phyloP scores from a whole-genome alignment of 768 basidiomycete species.

The Leucosporidium yakuticum region DNA sequence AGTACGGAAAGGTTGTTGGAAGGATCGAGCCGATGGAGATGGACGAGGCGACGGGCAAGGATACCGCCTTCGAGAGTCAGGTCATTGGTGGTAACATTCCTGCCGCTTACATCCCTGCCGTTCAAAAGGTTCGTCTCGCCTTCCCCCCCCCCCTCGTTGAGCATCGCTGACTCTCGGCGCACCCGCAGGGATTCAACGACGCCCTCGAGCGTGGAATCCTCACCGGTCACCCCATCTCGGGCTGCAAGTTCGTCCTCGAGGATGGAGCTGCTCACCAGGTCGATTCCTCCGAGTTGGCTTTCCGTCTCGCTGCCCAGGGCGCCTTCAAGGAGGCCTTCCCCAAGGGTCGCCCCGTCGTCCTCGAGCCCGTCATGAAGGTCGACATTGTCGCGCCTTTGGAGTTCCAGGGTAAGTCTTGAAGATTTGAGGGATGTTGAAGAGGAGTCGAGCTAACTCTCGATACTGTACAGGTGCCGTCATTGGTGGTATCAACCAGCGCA shows the following conservation, averaged over 20 bases:
- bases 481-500: constrained; percentile 82
- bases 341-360: constrained; percentile 67
- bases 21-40: constrained; percentile 81
- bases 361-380: constrained; percentile 98
- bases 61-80: constrained; percentile 67
- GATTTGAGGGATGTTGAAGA: neutral
- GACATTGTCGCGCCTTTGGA: constrained; percentile 93
- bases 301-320: constrained; percentile 80
- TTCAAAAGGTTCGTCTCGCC: constrained; percentile 64
- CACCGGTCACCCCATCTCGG: constrained; percentile 78
- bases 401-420: constrained; percentile 59
- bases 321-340: constrained; percentile 87
- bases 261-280: constrained; percentile 90
- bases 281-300: constrained; percentile 94
- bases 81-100: constrained; percentile 93
- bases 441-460: neutral
- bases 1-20: constrained; percentile 89
- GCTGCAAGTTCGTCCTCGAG: constrained; percentile 76
- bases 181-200: constrained; percentile 81
- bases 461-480: constrained; percentile 65
- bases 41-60: constrained; percentile 68
- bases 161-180: constrained; percentile 1
- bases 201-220: constrained; percentile 85
- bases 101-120: constrained; percentile 82
- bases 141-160: neutral